Base-by-base conservation (phyloP, 768 basidiomycete species). In the Phylloporus rhodoxanthus region DNA sequence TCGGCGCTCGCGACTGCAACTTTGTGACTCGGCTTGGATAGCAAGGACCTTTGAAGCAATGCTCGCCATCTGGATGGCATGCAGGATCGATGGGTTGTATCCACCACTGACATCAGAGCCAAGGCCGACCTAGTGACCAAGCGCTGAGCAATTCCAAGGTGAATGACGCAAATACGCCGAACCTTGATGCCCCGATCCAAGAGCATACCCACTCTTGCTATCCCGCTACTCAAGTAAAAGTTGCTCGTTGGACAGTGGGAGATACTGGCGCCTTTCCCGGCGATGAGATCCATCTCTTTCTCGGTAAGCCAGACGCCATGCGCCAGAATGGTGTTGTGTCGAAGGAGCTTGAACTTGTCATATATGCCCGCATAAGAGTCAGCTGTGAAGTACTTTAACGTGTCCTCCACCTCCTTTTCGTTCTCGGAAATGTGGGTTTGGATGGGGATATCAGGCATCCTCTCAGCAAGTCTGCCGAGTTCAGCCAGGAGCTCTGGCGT, bases 351-450 rank as follows among this genome's bases (percentile, higher is more conserved):
- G 65, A 77, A 84, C 32, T 73, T 70, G 58, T 95, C 89, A 66
- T 98, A 97, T 10, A 93, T 82, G 9, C 72, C 77, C 0, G 93
- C 81, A 64, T 97, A 97, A 37, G 80, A 79, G 2, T 68, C 56
- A 1, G 76, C 74, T 0, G 86, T 82, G 69, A 91, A 97, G 17
- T 89, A 73, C 42, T 71, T 57, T 46, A 77, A 74, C 1, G 87
- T 84, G 57, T 78, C 78, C 21, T 68, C 72, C 48, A 95, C 73
- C 67, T 98, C 95, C 19, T 73, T 62, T 2, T 62, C 68, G 65
- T 92, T 95, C 71, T 98, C 95, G 13, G 86, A 81, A 38, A 97
- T 82, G 66, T 97, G 95, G 2, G 95, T 97, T 69, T 98, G 95
- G 45, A 96, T 87, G 45, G 78, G 77, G 29, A 98, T 74, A 1